Evolutionary conservation across 495 filamentous ascomycete species (phyloP), one percentile per base, ranked within the genome.

Genomic region (Aspergillus ellipticus): DNA sequence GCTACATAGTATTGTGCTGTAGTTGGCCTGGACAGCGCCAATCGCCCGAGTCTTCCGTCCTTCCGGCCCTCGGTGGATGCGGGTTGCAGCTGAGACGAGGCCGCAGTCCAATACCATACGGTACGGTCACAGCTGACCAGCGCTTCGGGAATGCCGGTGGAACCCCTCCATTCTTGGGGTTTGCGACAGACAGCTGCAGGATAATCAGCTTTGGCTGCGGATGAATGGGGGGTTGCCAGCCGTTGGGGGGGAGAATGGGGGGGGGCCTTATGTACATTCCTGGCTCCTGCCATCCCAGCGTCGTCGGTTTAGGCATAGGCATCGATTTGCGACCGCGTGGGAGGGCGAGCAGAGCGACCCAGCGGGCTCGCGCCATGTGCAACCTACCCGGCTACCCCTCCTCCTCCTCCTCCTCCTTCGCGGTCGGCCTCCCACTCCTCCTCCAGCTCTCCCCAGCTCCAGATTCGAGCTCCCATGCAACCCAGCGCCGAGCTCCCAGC

Each of bases 401-500:
- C n/a, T n/a, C n/a, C n/a, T n/a, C n/a, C n/a, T n/a, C n/a, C n/a
- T n/a, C n/a, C n/a, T n/a, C n/a, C n/a, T n/a, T n/a, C n/a, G n/a
- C n/a, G n/a, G n/a, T n/a, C n/a, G n/a, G n/a, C n/a, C n/a, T 39
- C 28, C 28, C 15, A 51, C 19, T 49, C 45, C 50, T 45, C 47
- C 42, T 16, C 51, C 57, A 60, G 57, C 61, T 60, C 57, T 60
- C 57, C 57, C 61, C 61, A 57, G 57, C 54, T 57, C 54, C 43
- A 13, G 29, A 33, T 28, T 56, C 24, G 56, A 59, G 54, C 54
- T 57, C 59, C 59, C 51, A 61, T 61, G 59, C 54, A 54, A 45
- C 53, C 49, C 51, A 20, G 24, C 24, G 37, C 42, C 21, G 55
- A 56, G 50, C 56, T 53, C 50, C 39, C 29, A 57, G 57, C 57